Evolutionary conservation across 495 filamentous ascomycete genomes (phyloP), one percentile per base, ranked within the genome.

Genomic region (Penicillium parvum): DNA sequence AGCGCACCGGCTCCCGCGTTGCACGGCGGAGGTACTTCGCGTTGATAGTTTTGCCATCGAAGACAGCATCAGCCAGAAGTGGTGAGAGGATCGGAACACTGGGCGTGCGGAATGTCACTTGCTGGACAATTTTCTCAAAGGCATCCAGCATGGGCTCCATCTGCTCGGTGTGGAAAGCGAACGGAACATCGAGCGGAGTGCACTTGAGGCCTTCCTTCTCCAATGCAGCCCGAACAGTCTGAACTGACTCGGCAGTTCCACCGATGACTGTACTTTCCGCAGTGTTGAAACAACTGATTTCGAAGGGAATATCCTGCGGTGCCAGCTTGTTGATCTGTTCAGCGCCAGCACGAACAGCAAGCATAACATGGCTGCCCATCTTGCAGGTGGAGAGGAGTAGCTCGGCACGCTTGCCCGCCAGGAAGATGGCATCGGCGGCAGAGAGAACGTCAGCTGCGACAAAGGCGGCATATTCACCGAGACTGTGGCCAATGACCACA

Each of bases 181-280:
- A 77, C 1, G 74, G 58, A 9, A 79, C 45, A 38, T 73, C 65
- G 5, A 79, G 55, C 23, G 40, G 64, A 12, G 54, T 66, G 34
- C 66, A 60, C 4, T 47, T 48, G 34, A 44, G 21, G 0, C 57
- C 59, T 1, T 27, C n/a, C 1, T 33, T 32, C 5, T 57, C 17
- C 11, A 66, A 40, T 2, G 11, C 7, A 0, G 18, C 21, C 0
- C 7, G 1, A 5, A 57, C 27, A 4, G 19, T 26, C 4, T 57
- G 47, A n/a, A 73, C 63, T 2, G 78, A 64, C 0, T 53, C 47
- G 5, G 56, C 52, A 5, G 63, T 47, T n/a, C 82, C 82, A 35
- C 75, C 75, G 15, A 86, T 54, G 3, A 86, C 84, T 1, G 77
- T 83, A 40, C 82, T 79, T 11, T 64, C 52, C 0, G 72, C 3